Percentiles rank a stretch among this genome's conserved stretches.
Evolutionary conservation across 176 grass and related monocot genomes (phyloP).

Genomic region (Cenchrus americanus): DNA sequence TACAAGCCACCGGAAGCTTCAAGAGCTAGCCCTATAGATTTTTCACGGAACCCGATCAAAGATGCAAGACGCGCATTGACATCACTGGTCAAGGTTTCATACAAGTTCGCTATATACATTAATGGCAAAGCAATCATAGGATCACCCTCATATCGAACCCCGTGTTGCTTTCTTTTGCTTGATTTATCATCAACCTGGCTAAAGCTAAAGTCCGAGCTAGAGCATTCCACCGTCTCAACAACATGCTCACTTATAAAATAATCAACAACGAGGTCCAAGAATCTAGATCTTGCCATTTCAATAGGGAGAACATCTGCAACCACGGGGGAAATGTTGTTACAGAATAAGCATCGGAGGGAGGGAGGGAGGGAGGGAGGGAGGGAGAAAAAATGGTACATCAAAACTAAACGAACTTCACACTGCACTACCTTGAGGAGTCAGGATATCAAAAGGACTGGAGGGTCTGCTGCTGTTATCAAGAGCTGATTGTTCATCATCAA

Average conservation of each 20-base stretch:
- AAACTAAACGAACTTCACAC: not conserved
- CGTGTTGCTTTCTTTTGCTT: slow-evolving; percentile 81
- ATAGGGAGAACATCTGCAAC: slow-evolving; percentile 77
- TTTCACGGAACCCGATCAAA: slow-evolving; percentile 67
- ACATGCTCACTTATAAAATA: slow-evolving; percentile 74
- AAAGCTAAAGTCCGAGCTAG: slow-evolving; percentile 40
- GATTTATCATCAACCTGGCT: slow-evolving; percentile 52
- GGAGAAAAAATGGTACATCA: not conserved
- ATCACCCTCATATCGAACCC: slow-evolving; percentile 72
- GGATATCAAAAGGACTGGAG: slow-evolving; percentile 70
- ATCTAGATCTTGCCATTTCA: slow-evolving; percentile 67
- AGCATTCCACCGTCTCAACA: slow-evolving; percentile 65
- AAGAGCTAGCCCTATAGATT: slow-evolving; percentile 79
- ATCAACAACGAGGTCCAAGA: slow-evolving; percentile 76
- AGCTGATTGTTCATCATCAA: slow-evolving; percentile 65
- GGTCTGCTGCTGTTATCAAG: slow-evolving; percentile 70
- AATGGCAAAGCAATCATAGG: slow-evolving; percentile 77
- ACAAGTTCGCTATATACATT: slow-evolving; percentile 93
- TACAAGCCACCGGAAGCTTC: slow-evolving; percentile 93
- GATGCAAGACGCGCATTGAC: slow-evolving; percentile 63
- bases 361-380: not conserved
- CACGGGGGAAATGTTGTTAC: not conserved
- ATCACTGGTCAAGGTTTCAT: slow-evolving; percentile 82
- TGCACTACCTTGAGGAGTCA: slow-evolving; percentile 61
- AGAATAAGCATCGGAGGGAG: not conserved